Base-by-base conservation (phyloP, 192 early-diverging fungal genomes). In the Thamnidium elegans region DNA sequence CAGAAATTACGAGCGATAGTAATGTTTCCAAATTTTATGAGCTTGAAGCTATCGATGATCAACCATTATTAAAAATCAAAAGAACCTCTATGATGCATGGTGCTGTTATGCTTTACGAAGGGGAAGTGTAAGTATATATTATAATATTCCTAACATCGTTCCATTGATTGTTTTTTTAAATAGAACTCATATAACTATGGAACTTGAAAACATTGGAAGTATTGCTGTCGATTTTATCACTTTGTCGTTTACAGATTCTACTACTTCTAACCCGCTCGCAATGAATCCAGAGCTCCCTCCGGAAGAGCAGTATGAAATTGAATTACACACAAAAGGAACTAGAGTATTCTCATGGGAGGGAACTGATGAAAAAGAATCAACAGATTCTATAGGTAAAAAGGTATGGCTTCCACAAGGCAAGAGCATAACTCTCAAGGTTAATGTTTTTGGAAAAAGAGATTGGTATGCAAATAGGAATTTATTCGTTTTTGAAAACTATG, bases 31-130 rank as follows among this genome's bases (percentile, higher is more conserved):
- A 56, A 36, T 70, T 44, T 55, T 70, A 75, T 63, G 34, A 63
- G 1, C 30, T 74, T 14, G 21, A 56, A 21, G 87, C 92, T 15
- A 87, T 93, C 47, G 75, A 79, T 19, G 71, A 74, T 10, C 90
- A 88, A 45, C 90, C 92, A 3, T 58, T 89, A 20, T 54, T 93
- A 19, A 85, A 92, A 62, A 83, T 92, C 32, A 87, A 69, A 58
- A 79, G 62, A 15, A 86, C 76, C 19, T 88, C 74, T 23, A 71
- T 74, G n/a, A 70, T 75, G 66, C 83, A 88, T 62, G 79, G 83
- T 48, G 88, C 90, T 7, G 65, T 91, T 14, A 93, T 92, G 89
- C 61, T 93, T 9, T 93, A 88, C 64, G 91, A 94, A 58, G 92
- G 92, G 32, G 92, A 93, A 74, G 73, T 74, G 89, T 92, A 74